These are phyloP conservation scores for Claviceps paspali DNA, from an alignment of 2,329 filamentous ascomycete species.

Conservation along the genomic window DNA sequence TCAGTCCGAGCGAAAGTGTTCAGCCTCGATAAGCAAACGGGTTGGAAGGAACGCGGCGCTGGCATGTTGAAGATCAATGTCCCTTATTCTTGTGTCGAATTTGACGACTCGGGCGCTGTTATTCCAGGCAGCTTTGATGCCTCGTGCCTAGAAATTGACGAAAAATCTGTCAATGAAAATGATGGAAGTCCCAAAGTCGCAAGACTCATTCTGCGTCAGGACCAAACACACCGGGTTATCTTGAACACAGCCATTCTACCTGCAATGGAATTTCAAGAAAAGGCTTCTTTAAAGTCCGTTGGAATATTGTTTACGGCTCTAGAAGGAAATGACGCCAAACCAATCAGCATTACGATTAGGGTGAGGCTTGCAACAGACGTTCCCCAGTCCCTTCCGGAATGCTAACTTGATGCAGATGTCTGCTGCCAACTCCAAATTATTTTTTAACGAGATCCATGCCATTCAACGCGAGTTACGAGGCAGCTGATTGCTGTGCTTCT, in stretches of 20 bases:
- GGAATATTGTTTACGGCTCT: slow-evolving; percentile 52
- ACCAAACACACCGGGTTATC: slow-evolving; percentile 74
- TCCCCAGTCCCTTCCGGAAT: not conserved
- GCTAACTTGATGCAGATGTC: slow-evolving; percentile 30
- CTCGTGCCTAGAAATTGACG: slow-evolving; percentile 32
- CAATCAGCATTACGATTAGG: slow-evolving; percentile 46
- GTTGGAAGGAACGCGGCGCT: slow-evolving; percentile 81
- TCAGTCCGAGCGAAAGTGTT: slow-evolving; percentile 74
- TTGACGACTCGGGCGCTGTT: slow-evolving; percentile 35
- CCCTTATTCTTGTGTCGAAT: slow-evolving; percentile 38
- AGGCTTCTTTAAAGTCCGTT: slow-evolving; percentile 56
- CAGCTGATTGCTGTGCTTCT: slow-evolving; percentile 12
- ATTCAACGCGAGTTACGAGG: slow-evolving; percentile 35
- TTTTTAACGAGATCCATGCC: slow-evolving; percentile 32
- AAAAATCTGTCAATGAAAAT: slow-evolving; percentile 17
- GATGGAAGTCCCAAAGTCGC: slow-evolving; percentile 31
- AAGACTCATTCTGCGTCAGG: slow-evolving; percentile 79
- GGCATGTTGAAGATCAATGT: slow-evolving; percentile 79
- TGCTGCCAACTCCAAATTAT: slow-evolving; percentile 34
- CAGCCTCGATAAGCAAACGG: slow-evolving; percentile 52
- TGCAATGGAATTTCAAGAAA: slow-evolving; percentile 65
- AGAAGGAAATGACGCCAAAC: slow-evolving; percentile 37
- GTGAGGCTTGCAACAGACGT: slow-evolving; percentile 22
- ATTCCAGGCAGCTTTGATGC: slow-evolving; percentile 40
- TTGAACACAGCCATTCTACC: slow-evolving; percentile 73